A percentile compares a stretch with the other conserved stretches of the same genome.
Evolutionary conservation across 441 rosid species (phyloP).

Genomic region (Sinapis alba): DNA sequence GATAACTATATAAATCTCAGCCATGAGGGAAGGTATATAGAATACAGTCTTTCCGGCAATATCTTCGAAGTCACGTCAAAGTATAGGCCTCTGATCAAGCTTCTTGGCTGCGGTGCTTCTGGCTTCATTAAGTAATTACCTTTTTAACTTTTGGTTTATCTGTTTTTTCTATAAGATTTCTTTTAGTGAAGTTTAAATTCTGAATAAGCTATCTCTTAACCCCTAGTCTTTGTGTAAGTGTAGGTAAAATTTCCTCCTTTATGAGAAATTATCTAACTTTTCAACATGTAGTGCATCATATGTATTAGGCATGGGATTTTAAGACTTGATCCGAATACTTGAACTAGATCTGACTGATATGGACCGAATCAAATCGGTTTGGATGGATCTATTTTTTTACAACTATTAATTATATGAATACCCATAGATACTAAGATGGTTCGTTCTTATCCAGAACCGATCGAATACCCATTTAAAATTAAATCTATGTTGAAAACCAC

Average conservation of each 20-base stretch:
- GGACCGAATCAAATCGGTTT: background rate
- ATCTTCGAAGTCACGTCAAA: slow-evolving; percentile 80
- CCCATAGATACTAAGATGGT: background rate
- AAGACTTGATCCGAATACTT: background rate
- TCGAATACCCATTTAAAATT: background rate
- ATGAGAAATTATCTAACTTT: background rate
- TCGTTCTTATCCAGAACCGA: background rate
- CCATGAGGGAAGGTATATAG: slow-evolving; percentile 70
- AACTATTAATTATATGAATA: background rate
- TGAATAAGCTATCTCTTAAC: background rate
- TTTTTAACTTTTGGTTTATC: background rate
- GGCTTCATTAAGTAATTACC: slow-evolving; percentile 73
- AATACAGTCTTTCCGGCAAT: slow-evolving; percentile 63
- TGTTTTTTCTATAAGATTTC: background rate
- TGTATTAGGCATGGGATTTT: background rate
- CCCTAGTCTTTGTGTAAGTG: background rate
- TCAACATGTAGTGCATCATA: background rate
- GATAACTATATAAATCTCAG: slow-evolving; percentile 54
- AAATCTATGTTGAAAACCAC: no score
- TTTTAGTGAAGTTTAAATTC: background rate
- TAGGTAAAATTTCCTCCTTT: background rate
- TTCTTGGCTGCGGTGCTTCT: slow-evolving; percentile 74
- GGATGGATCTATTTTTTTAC: no score
- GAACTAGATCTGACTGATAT: background rate
- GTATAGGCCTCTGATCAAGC: slow-evolving; percentile 74